These are phyloP conservation scores for Cyberlindnera mycetangii DNA, from an alignment of 805 yeast species.

Conservation along the genomic window DNA sequence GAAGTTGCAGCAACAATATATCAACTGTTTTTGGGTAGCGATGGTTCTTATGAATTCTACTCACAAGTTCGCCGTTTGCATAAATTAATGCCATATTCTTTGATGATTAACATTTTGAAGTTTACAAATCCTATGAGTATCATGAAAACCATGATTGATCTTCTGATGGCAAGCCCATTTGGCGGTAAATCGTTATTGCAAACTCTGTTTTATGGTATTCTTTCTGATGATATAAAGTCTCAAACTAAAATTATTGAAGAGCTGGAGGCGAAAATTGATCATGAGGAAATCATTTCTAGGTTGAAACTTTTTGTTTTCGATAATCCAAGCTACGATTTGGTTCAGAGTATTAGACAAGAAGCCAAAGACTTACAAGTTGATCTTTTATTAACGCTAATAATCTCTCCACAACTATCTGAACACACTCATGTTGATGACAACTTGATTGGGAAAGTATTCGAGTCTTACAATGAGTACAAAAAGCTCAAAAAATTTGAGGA, in stretches of 20 bases:
- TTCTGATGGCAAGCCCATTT: conserved; percentile 78
- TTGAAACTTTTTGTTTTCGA: conserved; percentile 33
- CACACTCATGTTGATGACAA: conserved; percentile 15
- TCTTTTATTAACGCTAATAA: conserved; percentile 20
- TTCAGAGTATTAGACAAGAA: conserved; percentile 27
- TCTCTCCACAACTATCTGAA: conserved; percentile 24
- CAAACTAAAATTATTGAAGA: conserved; percentile 52
- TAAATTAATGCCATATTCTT: conserved; percentile 70
- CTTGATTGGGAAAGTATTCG: conserved; percentile 22
- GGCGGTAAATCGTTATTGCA: conserved; percentile 70
- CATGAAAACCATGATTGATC: conserved; percentile 73
- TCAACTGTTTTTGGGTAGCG: conserved; percentile 76
- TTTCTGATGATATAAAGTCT: conserved; percentile 71
- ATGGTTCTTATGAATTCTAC: conserved; percentile 73
- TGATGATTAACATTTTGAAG: conserved; percentile 72
- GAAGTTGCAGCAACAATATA: conserved; percentile 84
- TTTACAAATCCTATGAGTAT: conserved; percentile 87
- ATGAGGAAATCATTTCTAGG: conserved; percentile 27
- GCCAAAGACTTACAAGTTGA: conserved; percentile 22
- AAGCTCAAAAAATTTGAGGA: conserved; percentile 24
- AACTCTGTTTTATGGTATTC: conserved; percentile 64
- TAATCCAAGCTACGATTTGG: conserved; percentile 31
- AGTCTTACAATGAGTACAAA: conserved; percentile 27
- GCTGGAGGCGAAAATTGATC: conserved; percentile 39
- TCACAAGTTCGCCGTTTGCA: conserved; percentile 71